Conservation (phyloP, 192 early-diverging fungal species). For the Linderina pennispora region DNA sequence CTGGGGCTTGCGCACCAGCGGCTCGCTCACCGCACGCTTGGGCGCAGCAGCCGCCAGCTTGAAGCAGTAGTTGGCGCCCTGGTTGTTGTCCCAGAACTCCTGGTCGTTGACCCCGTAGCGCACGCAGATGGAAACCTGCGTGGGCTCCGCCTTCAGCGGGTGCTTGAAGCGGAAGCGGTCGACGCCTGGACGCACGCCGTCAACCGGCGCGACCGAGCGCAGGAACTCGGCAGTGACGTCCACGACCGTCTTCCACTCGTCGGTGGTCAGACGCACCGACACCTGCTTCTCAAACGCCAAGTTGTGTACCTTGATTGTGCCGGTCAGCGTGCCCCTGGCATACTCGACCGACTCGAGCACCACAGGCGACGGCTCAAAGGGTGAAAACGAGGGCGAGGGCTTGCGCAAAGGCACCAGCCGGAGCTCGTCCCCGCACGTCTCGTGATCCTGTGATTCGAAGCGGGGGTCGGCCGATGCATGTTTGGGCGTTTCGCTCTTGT, state of each 20-base stretch:
- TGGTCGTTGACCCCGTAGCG: conserved; percentile 62
- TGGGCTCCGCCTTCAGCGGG: conserved; percentile 23
- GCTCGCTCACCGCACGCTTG: background rate
- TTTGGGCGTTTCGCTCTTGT: conserved; percentile 54
- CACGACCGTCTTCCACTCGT: conserved; percentile 68
- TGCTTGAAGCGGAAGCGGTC: conserved; percentile 71
- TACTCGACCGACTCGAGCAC: conserved; percentile 52
- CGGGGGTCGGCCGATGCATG: conserved; percentile 32
- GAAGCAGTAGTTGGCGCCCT: conserved; percentile 74
- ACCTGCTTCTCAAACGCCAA: conserved; percentile 81
- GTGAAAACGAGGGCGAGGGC: conserved; percentile 24
- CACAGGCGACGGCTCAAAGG: conserved; percentile 45
- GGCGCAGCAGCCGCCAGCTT: conserved; percentile 4
- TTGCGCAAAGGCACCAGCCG: conserved; percentile 18
- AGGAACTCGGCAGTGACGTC: conserved; percentile 63
- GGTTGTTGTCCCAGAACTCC: conserved; percentile 95
- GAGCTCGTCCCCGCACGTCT: background rate
- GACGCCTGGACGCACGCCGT: conserved; percentile 38
- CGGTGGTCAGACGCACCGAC: conserved; percentile 63
- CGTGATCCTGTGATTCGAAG: background rate
- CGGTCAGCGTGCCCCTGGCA: conserved; percentile 46
- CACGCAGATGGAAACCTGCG: conserved; percentile 55
- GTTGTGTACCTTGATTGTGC: conserved; percentile 77
- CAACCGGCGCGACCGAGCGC: conserved; percentile 46
- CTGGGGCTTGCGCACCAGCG: conserved; percentile 1